phyloP scores from a whole-genome alignment of 768 basidiomycete genomes.

The Calocera viscosa region DNA sequence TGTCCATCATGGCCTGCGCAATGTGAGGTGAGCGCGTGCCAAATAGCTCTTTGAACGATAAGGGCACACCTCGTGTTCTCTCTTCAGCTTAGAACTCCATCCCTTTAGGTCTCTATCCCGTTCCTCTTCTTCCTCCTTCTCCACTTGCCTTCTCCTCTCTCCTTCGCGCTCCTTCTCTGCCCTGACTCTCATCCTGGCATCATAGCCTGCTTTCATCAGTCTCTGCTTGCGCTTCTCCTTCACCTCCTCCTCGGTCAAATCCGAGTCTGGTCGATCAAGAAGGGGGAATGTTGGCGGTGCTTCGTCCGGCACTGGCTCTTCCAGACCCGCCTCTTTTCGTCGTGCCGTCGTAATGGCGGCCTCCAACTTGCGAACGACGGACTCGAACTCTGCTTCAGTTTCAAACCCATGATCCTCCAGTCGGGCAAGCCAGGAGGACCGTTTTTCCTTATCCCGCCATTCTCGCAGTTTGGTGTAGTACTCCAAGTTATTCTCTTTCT shows the following conservation, averaged over 20 bases:
- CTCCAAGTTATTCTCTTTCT: constrained; percentile 66
- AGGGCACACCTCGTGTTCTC: constrained; percentile 62
- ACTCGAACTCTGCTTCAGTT: constrained; percentile 43
- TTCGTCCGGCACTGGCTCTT: constrained; percentile 58
- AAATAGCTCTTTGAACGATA: not conserved
- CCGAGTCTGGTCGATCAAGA: constrained; percentile 80
- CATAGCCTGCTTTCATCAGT: constrained; percentile 84
- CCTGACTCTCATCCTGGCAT: constrained; percentile 70
- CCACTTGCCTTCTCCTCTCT: constrained; percentile 33
- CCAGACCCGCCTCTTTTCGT: constrained; percentile 67
- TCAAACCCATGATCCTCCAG: constrained; percentile 51
- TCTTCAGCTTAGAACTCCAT: constrained; percentile 63
- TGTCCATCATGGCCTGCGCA: constrained; percentile 56
- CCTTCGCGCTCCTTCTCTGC: constrained; percentile 80
- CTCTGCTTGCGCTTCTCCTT: constrained; percentile 94
- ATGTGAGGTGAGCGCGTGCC: not conserved
- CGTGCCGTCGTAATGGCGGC: constrained; percentile 57
- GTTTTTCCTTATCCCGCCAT: constrained; percentile 39
- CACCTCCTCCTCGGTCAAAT: constrained; percentile 71
- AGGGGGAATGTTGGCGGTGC: constrained; percentile 77
- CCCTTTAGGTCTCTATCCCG: constrained; percentile 46
- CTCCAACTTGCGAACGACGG: constrained; percentile 78
- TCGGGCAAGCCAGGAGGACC: constrained; percentile 18
- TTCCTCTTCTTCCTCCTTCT: constrained; percentile 34
- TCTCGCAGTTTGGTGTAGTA: constrained; percentile 54